phyloP scores from a whole-genome alignment of 176 grass and related monocot species.

The Rhynchospora tenuis region DNA sequence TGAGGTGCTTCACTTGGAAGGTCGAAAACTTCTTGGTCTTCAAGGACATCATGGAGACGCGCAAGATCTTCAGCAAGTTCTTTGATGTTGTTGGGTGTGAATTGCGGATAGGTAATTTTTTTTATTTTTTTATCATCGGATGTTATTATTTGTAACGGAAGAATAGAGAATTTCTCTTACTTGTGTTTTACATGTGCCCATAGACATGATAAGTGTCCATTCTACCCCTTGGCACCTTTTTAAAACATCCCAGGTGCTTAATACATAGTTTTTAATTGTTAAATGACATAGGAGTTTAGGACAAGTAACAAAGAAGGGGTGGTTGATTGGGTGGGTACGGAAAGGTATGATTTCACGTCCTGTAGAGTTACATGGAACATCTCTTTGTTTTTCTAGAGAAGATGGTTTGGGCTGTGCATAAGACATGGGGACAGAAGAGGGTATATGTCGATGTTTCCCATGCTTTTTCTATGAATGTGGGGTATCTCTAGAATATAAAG shows the following conservation, averaged over 20 bases:
- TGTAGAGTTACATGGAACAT: neutral
- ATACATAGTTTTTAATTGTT: neutral
- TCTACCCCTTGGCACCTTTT: neutral
- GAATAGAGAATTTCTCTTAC: neutral
- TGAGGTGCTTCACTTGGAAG: conserved; percentile 78
- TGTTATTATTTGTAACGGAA: conserved; percentile 14
- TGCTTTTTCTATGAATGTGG: neutral
- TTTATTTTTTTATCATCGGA: conserved; percentile 2
- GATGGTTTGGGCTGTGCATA: neutral
- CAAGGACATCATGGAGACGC: conserved; percentile 97
- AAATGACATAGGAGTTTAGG: neutral
- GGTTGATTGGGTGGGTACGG: neutral
- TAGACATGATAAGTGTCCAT: neutral
- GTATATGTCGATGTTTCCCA: neutral
- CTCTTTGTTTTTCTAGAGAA: neutral
- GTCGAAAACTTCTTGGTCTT: conserved; percentile 95
- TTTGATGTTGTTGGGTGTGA: conserved; percentile 90
- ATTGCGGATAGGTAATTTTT: conserved; percentile 84
- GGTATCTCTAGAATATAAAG: neutral
- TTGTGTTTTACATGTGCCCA: neutral
- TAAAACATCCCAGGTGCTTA: neutral
- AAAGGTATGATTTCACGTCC: neutral
- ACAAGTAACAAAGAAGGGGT: neutral
- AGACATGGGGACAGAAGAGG: neutral
- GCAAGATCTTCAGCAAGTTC: conserved; percentile 98